Conservation (phyloP, 306 rosid genomes). For the Luffa acutangula region DNA sequence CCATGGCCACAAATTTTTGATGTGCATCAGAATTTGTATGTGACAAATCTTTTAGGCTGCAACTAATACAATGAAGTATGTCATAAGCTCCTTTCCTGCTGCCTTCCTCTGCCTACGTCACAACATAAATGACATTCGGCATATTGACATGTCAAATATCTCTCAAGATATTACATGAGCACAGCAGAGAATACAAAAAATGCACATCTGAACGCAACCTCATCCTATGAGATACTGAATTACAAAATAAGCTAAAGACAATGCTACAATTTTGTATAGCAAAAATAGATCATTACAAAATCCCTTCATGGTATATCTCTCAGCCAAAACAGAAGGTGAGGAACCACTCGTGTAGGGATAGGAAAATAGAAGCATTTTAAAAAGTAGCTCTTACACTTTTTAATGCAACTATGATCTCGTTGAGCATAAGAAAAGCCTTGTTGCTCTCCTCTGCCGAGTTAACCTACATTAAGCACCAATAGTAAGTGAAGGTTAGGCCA, state of each 20-base stretch:
- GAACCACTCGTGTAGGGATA: neutral
- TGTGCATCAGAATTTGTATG: slow-evolving; percentile 33
- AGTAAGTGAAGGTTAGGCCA: neutral
- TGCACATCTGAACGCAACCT: neutral
- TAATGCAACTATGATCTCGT: slow-evolving; percentile 65
- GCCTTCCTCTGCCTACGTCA: slow-evolving; percentile 57
- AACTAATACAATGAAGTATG: slow-evolving; percentile 51
- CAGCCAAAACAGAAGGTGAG: neutral
- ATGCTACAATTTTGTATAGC: neutral
- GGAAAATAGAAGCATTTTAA: neutral
- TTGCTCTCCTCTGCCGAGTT: slow-evolving; percentile 52
- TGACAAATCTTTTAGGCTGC: slow-evolving; percentile 43
- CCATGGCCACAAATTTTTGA: slow-evolving; percentile 74
- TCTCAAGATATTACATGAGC: neutral
- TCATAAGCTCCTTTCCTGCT: slow-evolving; percentile 76
- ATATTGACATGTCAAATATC: neutral
- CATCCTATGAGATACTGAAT: neutral
- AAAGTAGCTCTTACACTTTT: slow-evolving; percentile 57
- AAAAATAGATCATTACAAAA: neutral
- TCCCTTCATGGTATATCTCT: neutral
- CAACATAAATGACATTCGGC: neutral
- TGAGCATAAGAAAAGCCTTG: slow-evolving; percentile 78
- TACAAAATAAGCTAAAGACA: neutral
- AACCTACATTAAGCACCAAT: slow-evolving; percentile 38
- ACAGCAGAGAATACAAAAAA: neutral